Evolutionary conservation across 192 early-diverging fungal species (phyloP).

Genomic region (Coemansia sp.): DNA sequence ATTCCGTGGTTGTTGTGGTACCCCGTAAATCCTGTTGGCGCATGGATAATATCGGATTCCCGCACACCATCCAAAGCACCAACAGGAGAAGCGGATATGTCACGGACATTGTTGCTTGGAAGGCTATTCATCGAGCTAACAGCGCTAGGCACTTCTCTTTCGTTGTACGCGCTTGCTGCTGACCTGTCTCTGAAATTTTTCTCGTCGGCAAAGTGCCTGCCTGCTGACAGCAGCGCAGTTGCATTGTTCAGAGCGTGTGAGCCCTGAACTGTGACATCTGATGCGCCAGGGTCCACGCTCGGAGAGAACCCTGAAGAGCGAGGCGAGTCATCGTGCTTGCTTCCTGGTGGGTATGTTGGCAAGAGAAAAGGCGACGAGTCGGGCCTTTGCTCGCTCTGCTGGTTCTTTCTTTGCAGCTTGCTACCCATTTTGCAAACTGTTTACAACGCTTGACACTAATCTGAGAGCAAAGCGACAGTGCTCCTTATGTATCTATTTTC

Average conservation of each 20-base stretch:
- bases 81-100: background rate
- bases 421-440: conserved; percentile 9
- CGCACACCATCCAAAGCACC: background rate
- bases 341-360: conserved; percentile 9
- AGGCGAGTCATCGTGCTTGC: conserved; percentile 18
- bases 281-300: conserved; percentile 16
- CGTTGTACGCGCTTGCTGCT: background rate
- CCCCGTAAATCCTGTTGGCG: background rate
- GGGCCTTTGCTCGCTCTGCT: background rate
- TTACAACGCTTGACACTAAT: background rate
- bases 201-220: conserved; percentile 9
- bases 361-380: conserved; percentile 23
- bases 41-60: background rate
- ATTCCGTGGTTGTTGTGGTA: background rate
- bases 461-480: background rate
- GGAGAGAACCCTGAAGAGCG: conserved; percentile 2
- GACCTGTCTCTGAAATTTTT: conserved; percentile 10
- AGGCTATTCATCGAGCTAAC: conserved; percentile 29
- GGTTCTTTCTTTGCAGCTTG: conserved; percentile 16
- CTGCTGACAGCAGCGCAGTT: conserved; percentile 26
- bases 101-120: conserved; percentile 13
- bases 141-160: conserved; percentile 10
- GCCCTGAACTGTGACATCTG: conserved; percentile 13
- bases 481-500: background rate
- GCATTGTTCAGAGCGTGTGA: conserved; percentile 33